Evolutionary conservation across 805 yeast species (phyloP).

Genomic region (Candida peoriensis): DNA sequence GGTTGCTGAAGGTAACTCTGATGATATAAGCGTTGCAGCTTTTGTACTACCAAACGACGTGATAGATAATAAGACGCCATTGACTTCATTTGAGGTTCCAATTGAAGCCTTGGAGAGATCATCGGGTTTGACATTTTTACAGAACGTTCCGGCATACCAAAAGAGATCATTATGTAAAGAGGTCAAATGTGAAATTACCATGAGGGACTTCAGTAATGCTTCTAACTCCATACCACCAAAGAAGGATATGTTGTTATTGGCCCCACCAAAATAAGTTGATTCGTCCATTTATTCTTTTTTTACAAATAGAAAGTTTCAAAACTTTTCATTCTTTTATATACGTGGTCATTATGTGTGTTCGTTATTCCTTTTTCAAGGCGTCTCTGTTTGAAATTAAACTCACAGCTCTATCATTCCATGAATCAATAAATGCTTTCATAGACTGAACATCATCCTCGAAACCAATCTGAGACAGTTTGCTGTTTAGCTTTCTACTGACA

Average conservation of each 20-base stretch:
- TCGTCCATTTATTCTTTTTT: no score
- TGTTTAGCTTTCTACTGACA: conserved; percentile 6
- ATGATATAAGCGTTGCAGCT: conserved; percentile 70
- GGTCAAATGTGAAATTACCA: conserved; percentile 70
- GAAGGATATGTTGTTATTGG: not conserved
- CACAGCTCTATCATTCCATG: conserved; percentile 16
- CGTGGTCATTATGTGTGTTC: no score
- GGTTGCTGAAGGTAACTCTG: conserved; percentile 66
- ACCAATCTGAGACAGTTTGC: not conserved
- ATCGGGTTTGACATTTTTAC: conserved; percentile 77
- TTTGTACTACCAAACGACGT: conserved; percentile 89
- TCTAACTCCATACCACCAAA: conserved; percentile 3
- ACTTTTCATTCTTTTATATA: no score
- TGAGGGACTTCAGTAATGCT: conserved; percentile 66
- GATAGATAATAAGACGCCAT: conserved; percentile 66
- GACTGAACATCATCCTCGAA: conserved; percentile 1
- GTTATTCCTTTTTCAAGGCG: not conserved
- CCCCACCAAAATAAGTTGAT: conserved; percentile 9
- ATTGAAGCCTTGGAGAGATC: conserved; percentile 84
- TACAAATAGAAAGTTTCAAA: no score
- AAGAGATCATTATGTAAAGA: conserved; percentile 71
- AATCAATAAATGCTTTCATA: conserved; percentile 1
- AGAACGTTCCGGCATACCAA: conserved; percentile 54
- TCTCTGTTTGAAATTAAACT: not conserved
- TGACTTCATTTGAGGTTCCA: conserved; percentile 80